These are phyloP conservation scores for Aspergillus cejpii DNA, from an alignment of 2,329 filamentous ascomycete genomes.

Conservation along the genomic window DNA sequence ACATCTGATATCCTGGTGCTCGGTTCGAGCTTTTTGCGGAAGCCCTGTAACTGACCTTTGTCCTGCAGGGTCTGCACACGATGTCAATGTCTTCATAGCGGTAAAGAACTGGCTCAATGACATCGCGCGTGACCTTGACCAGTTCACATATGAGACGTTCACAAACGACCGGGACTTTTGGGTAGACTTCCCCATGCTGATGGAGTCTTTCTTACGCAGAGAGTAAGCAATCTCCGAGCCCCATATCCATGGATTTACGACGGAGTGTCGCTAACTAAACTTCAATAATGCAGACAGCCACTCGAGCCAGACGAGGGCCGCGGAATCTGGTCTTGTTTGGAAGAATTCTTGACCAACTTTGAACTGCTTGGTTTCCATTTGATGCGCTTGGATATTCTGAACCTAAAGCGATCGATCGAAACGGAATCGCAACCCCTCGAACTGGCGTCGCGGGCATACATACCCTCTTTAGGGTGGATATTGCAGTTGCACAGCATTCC, in stretches of 20 bases:
- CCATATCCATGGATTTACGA: not conserved
- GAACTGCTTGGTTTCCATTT: slow-evolving; percentile 38
- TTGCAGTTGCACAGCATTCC: slow-evolving; percentile 32
- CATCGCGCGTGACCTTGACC: slow-evolving; percentile 30
- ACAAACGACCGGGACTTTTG: slow-evolving; percentile 42
- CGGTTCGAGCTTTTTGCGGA: not conserved
- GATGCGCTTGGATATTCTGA: slow-evolving; percentile 34
- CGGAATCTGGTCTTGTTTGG: slow-evolving; percentile 29
- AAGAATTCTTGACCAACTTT: slow-evolving; percentile 39
- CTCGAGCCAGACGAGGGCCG: slow-evolving; percentile 29
- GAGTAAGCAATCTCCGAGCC: slow-evolving; percentile 22
- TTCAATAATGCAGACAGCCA: slow-evolving; percentile 19
- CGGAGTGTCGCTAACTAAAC: slow-evolving; percentile 3
- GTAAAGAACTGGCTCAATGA: slow-evolving; percentile 41
- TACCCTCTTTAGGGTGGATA: slow-evolving; percentile 32
- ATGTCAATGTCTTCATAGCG: slow-evolving; percentile 27
- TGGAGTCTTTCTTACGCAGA: slow-evolving; percentile 39
- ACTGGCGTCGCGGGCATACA: slow-evolving; percentile 30
- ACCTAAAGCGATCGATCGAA: slow-evolving; percentile 26
- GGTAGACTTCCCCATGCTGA: slow-evolving; percentile 38
- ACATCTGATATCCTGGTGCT: not conserved
- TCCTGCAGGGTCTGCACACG: slow-evolving; percentile 28
- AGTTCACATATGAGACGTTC: slow-evolving; percentile 31
- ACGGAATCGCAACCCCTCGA: slow-evolving; percentile 24
- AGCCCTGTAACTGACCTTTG: slow-evolving; percentile 1